Base-by-base conservation (phyloP, 2,329 filamentous ascomycete genomes). In the Incumbomyces delicatus region DNA sequence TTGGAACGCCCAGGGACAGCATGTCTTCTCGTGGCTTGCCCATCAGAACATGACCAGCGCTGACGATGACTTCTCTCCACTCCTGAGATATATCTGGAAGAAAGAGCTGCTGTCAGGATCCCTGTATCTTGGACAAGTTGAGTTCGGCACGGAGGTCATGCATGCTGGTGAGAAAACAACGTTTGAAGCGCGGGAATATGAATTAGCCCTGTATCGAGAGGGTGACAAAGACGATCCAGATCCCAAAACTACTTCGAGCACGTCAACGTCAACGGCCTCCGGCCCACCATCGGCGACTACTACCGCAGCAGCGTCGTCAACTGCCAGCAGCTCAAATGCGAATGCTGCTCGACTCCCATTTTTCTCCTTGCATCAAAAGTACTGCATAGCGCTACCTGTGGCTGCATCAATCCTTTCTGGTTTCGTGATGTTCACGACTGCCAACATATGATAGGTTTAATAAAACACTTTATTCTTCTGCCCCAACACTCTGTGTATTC, bases 81-180 rank as follows among this genome's bases (percentile, higher is more conserved):
- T 52, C 22, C 27, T 52, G 27, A 44, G 18, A 10, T 49, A 52
- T 29, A 52, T 52, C 27, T 49, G 44, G 47, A 38, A 50, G 29
- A 43, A 50, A 30, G 50, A 47, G 13, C 38, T 47, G 20, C 47
- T 52, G 12, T 47, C 44, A 11, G 47, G 47, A 14, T 43, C 43
- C 10, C 38, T 52, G 36, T 52, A 46, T 16, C 38, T 52, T 30
- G 50, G 50, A 3, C 47, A 49, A 32, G 32, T 52, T 2, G 50
- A 52, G 20, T 52, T 52, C 41, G 50, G 50, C 29, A 46, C 46
- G 16, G 50, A 52, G 33, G 41, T 52, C 34, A 49, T 52, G 47
- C 44, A 50, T 45, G 50, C 50, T 14, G 48, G 44, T 11, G 12
- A 39, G 31, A 31, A 45, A 33, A 47, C 50, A 20, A 42, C 33